Evolutionary conservation across 352 stramenopile genomes (phyloP).

Genomic region (Sclerospora graminicola): DNA sequence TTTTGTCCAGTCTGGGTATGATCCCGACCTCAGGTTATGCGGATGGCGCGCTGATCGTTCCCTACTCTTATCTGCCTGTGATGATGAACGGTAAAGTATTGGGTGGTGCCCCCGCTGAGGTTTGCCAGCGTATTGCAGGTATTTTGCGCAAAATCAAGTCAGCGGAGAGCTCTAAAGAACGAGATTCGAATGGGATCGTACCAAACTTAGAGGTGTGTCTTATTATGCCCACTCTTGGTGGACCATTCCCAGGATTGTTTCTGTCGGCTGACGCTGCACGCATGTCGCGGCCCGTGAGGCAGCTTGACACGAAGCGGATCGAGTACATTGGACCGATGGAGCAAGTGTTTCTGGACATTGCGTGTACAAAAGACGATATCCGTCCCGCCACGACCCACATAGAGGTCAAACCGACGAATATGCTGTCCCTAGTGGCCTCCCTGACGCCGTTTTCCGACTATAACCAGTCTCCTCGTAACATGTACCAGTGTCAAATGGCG

Average conservation of each 20-base stretch:
- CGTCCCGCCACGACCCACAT: conserved; percentile 96
- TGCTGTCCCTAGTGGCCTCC: conserved; percentile 98
- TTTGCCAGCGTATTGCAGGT: conserved; percentile 80
- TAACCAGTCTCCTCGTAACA: conserved; percentile 99
- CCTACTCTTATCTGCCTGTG: conserved; percentile 90
- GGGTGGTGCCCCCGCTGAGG: conserved; percentile 75
- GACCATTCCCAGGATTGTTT: conserved; percentile 96
- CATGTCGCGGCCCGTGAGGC: conserved; percentile 89
- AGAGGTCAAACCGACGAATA: conserved; percentile 98
- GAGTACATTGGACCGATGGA: conserved; percentile 99
- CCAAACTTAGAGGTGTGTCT: conserved; percentile 75
- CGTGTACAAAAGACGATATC: conserved; percentile 93
- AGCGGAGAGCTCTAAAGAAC: conserved; percentile 34
- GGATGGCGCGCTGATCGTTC: conserved; percentile 76
- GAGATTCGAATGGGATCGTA: conserved; percentile 56
- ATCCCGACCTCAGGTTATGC: conserved; percentile 68
- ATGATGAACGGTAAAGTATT: conserved; percentile 95
- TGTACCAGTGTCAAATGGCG: conserved; percentile 99
- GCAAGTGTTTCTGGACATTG: conserved; percentile 96
- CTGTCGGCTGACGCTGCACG: conserved; percentile 94
- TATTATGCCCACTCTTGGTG: conserved; percentile 71
- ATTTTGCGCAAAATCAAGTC: conserved; percentile 70
- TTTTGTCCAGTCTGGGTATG: conserved; percentile 74
- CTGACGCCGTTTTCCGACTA: conserved; percentile 99
- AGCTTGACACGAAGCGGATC: conserved; percentile 85